These are phyloP conservation scores for Lophium mytilinum DNA, from an alignment of 495 filamentous ascomycete species.

Conservation along the genomic window DNA sequence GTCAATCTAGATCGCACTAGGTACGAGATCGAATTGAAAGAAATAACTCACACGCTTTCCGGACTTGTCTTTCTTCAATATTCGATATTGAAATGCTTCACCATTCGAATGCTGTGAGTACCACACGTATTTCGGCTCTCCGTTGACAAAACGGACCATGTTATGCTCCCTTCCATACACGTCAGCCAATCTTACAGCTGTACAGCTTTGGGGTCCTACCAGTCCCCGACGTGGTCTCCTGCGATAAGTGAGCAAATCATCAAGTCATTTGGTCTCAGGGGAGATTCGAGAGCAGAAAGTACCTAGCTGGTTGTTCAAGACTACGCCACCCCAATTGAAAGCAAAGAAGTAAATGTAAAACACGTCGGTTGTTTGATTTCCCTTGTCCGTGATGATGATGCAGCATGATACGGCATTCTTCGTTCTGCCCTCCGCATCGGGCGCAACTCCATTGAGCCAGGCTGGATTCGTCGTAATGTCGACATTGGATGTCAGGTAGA, in stretches of 20 bases:
- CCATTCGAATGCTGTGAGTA: constrained; percentile 55
- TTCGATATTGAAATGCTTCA: constrained; percentile 52
- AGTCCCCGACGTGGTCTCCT: constrained; percentile 57
- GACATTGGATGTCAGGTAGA: constrained; percentile 52
- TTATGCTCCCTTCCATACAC: constrained; percentile 46
- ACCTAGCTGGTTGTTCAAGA: constrained; percentile 14
- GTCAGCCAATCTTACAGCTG: background rate
- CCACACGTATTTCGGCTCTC: constrained; percentile 50
- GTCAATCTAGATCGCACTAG: too few relatives aligned
- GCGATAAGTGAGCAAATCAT: constrained; percentile 28
- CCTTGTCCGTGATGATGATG: constrained; percentile 52
- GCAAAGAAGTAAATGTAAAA: constrained; percentile 65
- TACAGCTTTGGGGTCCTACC: constrained; percentile 24
- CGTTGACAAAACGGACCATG: constrained; percentile 57
- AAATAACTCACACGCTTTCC: constrained; percentile 13
- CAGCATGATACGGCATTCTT: constrained; percentile 37
- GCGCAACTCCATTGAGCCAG: constrained; percentile 43
- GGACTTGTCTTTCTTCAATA: constrained; percentile 40
- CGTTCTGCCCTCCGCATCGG: constrained; percentile 40
- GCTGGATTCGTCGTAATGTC: constrained; percentile 45
- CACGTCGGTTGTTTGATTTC: constrained; percentile 47
- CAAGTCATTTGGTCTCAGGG: background rate
- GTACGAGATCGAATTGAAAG: too few relatives aligned
- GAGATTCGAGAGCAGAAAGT: background rate
- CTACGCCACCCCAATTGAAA: constrained; percentile 42